Evolutionary conservation across 164 flowering plant genomes (phyloP).

Genomic region (Cinnamomum micranthum): DNA sequence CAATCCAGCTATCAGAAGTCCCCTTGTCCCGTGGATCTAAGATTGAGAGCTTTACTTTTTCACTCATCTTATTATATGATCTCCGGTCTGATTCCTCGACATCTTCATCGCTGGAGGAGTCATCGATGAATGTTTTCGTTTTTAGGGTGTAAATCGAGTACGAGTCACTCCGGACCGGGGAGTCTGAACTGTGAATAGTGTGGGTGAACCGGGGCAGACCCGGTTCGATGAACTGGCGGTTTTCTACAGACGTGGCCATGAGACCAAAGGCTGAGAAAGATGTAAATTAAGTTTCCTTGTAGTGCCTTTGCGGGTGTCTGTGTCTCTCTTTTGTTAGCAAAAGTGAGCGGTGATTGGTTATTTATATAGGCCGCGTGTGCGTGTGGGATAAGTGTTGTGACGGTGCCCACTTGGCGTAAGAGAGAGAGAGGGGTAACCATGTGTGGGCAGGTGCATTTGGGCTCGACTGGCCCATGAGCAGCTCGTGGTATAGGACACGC

Average conservation of each 20-base stretch:
- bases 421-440: no score
- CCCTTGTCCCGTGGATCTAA: constrained; percentile 57
- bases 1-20: constrained; percentile 79
- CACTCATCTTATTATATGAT: constrained; percentile 10
- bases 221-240: constrained; percentile 50
- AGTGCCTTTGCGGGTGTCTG: no score
- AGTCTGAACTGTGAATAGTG: constrained; percentile 27
- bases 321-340: not conserved
- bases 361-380: constrained; percentile 2
- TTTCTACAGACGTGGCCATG: constrained; percentile 80
- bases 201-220: constrained; percentile 31
- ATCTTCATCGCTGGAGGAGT: constrained; percentile 29
- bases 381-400: not conserved
- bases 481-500: not conserved
- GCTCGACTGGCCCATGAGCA: not conserved
- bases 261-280: not conserved
- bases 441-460: not conserved
- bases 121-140: constrained; percentile 4
- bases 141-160: constrained; percentile 5
- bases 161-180: constrained; percentile 28
- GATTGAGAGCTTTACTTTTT: constrained; percentile 53
- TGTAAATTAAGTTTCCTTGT: not conserved
- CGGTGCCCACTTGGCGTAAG: not conserved
- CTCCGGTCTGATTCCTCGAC: constrained; percentile 11
- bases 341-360: not conserved